Percentiles rank a stretch among this genome's conserved stretches.
Evolutionary conservation across 345 rosid genomes (phyloP).

Genomic region (Microcos paniculata): DNA sequence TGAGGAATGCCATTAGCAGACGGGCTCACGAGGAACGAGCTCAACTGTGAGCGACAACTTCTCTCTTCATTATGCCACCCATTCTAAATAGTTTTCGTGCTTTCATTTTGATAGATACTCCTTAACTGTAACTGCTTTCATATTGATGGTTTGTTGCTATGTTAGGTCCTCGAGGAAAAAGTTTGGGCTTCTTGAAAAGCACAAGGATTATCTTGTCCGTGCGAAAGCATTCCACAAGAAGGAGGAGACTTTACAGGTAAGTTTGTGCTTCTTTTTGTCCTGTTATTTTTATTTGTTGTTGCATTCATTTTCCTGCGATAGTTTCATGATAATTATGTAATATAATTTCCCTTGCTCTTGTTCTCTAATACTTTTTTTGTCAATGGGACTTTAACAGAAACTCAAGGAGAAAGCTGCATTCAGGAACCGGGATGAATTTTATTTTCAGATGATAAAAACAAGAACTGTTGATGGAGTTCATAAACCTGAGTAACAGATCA

Average conservation of each 20-base stretch:
- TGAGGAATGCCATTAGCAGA: conserved; percentile 62
- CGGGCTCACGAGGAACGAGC: conserved; percentile 84
- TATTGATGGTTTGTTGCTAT: not conserved
- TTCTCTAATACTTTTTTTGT: not conserved
- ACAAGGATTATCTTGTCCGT: conserved; percentile 82
- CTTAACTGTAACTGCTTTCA: too few relatives aligned
- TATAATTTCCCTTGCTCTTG: not conserved
- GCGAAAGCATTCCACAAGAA: conserved; percentile 73
- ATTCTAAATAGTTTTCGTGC: not conserved
- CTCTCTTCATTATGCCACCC: not conserved
- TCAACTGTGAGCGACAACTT: conserved; percentile 62
- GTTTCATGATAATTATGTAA: not conserved
- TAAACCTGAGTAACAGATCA: conserved; percentile 50
- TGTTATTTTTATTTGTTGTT: not conserved
- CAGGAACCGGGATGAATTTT: conserved; percentile 82
- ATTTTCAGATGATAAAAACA: conserved; percentile 77
- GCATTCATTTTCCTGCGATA: not conserved
- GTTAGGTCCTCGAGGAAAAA: conserved; percentile 65
- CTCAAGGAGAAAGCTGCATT: conserved; percentile 85
- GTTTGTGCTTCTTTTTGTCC: not conserved
- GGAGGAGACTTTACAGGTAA: conserved; percentile 57
- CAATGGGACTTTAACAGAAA: conserved; percentile 35
- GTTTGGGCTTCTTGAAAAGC: conserved; percentile 86
- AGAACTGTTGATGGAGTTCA: conserved; percentile 61
- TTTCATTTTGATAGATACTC: too few relatives aligned